Percentiles rank a stretch among this genome's conserved stretches.
phyloP scores from a whole-genome alignment of 495 filamentous ascomycete genomes.

The Barbatosphaeria neglecta region DNA sequence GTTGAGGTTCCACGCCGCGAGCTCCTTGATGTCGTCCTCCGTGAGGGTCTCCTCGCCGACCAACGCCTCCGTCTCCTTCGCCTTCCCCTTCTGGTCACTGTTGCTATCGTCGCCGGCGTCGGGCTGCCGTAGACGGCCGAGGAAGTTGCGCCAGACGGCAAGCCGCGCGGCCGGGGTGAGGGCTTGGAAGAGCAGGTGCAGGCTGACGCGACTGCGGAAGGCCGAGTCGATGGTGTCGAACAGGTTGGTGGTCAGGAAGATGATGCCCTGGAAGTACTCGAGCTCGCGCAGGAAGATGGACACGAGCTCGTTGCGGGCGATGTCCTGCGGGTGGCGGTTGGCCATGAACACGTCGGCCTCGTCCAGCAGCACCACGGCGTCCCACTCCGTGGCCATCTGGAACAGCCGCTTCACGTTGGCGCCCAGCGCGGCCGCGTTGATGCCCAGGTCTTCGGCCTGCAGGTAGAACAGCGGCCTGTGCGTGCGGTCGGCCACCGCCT shows the following conservation, averaged over 20 bases:
- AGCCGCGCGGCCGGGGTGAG: slow-evolving; percentile 14
- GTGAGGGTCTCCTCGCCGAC: slow-evolving; percentile 19
- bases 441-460: slow-evolving; percentile 43
- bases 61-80: neutral
- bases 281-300: slow-evolving; percentile 41
- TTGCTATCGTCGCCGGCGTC: no score
- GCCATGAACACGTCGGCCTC: slow-evolving; percentile 43
- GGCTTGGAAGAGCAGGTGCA: slow-evolving; percentile 18
- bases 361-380: slow-evolving; percentile 40
- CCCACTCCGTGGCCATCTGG: slow-evolving; percentile 38
- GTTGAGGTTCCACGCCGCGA: slow-evolving; percentile 41
- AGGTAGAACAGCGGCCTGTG: slow-evolving; percentile 40
- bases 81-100: neutral
- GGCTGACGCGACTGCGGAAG: slow-evolving; percentile 20
- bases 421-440: slow-evolving; percentile 31
- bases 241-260: slow-evolving; percentile 42
- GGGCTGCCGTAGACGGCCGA: no score
- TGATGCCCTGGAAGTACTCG: slow-evolving; percentile 43
- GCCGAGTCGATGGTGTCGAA: slow-evolving; percentile 23
- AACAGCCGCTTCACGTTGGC: slow-evolving; percentile 39
- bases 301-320: slow-evolving; percentile 42
- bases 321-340: slow-evolving; percentile 30
- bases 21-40: slow-evolving; percentile 29
- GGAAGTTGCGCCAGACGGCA: slow-evolving; percentile 20
- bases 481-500: slow-evolving; percentile 38